These are phyloP conservation scores for Prunus fruticosa DNA, from an alignment of 306 rosid species.

Conservation along the genomic window DNA sequence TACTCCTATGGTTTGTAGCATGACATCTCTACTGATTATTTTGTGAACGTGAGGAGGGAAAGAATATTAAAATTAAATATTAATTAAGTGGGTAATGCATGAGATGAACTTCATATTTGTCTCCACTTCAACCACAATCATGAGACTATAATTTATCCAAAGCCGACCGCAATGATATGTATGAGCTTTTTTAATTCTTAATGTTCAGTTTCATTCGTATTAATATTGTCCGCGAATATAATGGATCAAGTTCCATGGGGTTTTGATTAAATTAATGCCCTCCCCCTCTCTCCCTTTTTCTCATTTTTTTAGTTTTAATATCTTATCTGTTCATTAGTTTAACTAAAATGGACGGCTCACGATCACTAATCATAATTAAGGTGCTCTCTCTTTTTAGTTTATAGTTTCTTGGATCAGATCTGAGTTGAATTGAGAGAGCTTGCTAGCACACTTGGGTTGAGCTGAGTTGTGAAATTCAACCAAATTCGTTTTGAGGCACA, in stretches of 20 bases:
- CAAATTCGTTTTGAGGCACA: not conserved
- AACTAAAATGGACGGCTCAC: not conserved
- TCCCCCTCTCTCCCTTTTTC: slow-evolving; percentile 3
- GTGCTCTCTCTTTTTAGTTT: not conserved
- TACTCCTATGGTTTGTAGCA: not conserved
- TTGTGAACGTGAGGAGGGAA: not conserved
- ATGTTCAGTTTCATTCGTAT: not conserved
- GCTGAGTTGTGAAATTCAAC: not conserved
- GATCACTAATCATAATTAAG: not conserved
- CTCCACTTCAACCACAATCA: not conserved
- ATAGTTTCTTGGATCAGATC: slow-evolving; percentile 16
- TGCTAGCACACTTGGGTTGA: not conserved
- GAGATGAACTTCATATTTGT: slow-evolving; percentile 3
- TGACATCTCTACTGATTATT: not conserved
- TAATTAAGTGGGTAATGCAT: not conserved
- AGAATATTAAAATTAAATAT: not conserved
- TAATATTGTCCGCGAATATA: slow-evolving; percentile 34
- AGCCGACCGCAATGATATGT: slow-evolving; percentile 2
- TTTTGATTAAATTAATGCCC: slow-evolving; percentile 10
- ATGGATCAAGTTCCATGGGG: slow-evolving; percentile 23
- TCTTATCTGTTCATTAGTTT: slow-evolving; percentile 1
- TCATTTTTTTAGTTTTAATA: slow-evolving; percentile 3
- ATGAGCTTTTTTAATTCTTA: not conserved
- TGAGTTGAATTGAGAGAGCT: slow-evolving; percentile 2
- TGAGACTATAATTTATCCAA: not conserved